Evolutionary conservation across 495 filamentous ascomycete genomes (phyloP), one percentile per base, ranked within the genome.

Genomic region (Lasiosphaeria ovina): DNA sequence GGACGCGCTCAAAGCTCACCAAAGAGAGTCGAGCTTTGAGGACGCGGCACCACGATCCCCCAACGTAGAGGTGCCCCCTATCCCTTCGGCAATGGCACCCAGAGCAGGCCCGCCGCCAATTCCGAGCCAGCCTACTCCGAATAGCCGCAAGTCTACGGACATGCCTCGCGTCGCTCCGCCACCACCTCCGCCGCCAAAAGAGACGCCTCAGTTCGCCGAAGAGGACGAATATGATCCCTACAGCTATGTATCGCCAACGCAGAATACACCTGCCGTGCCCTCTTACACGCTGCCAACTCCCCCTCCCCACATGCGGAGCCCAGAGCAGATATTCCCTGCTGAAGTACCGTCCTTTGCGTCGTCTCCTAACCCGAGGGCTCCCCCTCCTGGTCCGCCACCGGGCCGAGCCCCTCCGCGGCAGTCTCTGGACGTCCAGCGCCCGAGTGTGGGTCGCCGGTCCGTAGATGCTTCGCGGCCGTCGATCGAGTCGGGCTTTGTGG

Each of bases 1-100:
- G 74, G 94, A 97, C 76, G 93, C 94, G 4, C 72, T 98, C 57
- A 95, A 91, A 66, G 71, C 90, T 17, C 91, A 96, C 74, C 86
- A 83, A 35, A 83, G 87, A 49, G 91, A 92, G 44, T 85, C 88
- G 31, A 93, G 89, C 73, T 72, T 88, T 62, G 83, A 86, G 35
- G 83, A 83, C 35, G 72, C 57, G 32, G 74, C 81, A 2, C 62
- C 79, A 40, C 74, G 75, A 53, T 82, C 85, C 16, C 79, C 83
- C 8, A 64, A 73, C 4, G 59, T 69, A 12, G 78, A 76, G 45
- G 72, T 72, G 53, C 76, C 82, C 24, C 72, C 77, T 47, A 59
- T 72, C 35, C 80, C 78, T 4, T 76, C 74, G 9, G 74, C 75
- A 6, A 79, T 84, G 36, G 80, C 81, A 33, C 67, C 74, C 11